Evolutionary conservation across 2,329 filamentous ascomycete species (phyloP).

Genomic region (Hypoxylon rubiginosum): DNA sequence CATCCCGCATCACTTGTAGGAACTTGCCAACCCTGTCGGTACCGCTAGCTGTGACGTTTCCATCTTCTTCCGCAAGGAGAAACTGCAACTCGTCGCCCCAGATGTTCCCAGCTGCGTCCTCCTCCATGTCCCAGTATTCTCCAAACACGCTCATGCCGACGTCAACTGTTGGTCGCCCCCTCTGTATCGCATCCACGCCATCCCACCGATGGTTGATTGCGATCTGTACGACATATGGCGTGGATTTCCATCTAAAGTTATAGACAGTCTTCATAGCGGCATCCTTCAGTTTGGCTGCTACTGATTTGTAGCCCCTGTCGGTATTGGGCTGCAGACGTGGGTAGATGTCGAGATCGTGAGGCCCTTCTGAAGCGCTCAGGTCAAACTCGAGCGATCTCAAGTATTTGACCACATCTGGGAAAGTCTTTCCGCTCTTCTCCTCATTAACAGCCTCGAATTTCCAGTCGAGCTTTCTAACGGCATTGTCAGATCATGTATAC

Average conservation of each 20-base stretch:
- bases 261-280: slow-evolving; percentile 53
- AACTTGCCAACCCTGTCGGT: slow-evolving; percentile 47
- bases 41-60: slow-evolving; percentile 48
- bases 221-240: slow-evolving; percentile 54
- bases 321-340: slow-evolving; percentile 46
- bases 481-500: slow-evolving; percentile 32
- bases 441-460: slow-evolving; percentile 51
- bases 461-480: slow-evolving; percentile 56
- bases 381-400: slow-evolving; percentile 44
- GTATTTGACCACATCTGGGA: slow-evolving; percentile 44
- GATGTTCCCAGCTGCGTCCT: slow-evolving; percentile 37
- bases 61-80: slow-evolving; percentile 37
- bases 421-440: slow-evolving; percentile 41
- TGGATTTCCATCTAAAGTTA: slow-evolving; percentile 50
- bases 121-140: slow-evolving; percentile 50
- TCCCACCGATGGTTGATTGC: slow-evolving; percentile 53
- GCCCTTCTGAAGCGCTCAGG: slow-evolving; percentile 14
- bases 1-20: slow-evolving; percentile 38
- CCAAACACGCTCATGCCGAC: slow-evolving; percentile 51
- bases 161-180: slow-evolving; percentile 37
- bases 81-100: slow-evolving; percentile 48
- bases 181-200: slow-evolving; percentile 40
- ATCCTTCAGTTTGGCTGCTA: slow-evolving; percentile 46
- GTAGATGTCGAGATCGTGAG: slow-evolving; percentile 43
- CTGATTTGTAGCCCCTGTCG: slow-evolving; percentile 1